These are phyloP conservation scores for Podospora tetraspora DNA, from an alignment of 495 filamentous ascomycete genomes.

Conservation along the genomic window DNA sequence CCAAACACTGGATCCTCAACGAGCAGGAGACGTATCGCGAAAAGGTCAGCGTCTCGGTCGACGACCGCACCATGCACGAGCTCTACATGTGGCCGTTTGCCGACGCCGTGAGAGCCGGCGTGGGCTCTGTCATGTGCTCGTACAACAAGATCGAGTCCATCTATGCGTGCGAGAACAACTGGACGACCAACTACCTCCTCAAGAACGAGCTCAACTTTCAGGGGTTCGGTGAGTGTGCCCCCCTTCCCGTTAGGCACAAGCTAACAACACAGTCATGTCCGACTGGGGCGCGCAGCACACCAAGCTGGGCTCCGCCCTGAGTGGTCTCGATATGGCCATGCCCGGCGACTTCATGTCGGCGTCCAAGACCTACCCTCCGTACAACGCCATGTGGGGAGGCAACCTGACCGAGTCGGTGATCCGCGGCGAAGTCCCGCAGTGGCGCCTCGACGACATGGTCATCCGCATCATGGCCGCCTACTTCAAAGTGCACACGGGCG, in stretches of 20 bases:
- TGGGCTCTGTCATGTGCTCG: constrained; percentile 57
- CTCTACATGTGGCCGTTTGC: constrained; percentile 69
- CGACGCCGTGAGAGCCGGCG: constrained; percentile 55
- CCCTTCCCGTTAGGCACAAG: not conserved
- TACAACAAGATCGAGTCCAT: constrained; percentile 52
- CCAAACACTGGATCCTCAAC: constrained; percentile 55
- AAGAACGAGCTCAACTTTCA: constrained; percentile 53
- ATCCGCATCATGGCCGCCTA: constrained; percentile 80
- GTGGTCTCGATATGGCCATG: constrained; percentile 92
- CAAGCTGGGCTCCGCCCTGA: constrained; percentile 70
- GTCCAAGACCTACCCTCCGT: constrained; percentile 33
- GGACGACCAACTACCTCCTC: constrained; percentile 45
- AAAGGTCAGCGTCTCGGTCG: constrained; percentile 48
- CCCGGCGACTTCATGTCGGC: constrained; percentile 63
- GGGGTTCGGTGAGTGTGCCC: constrained; percentile 51
- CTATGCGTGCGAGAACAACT: constrained; percentile 42
- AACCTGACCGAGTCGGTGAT: constrained; percentile 70
- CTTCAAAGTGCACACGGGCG: constrained; percentile 75
- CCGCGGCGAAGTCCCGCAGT: constrained; percentile 68
- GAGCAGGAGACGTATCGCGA: constrained; percentile 41
- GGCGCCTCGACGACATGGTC: constrained; percentile 87
- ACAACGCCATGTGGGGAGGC: constrained; percentile 60
- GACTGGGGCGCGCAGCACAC: constrained; percentile 89
- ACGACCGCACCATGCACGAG: constrained; percentile 63
- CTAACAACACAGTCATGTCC: constrained; percentile 53